Conservation (phyloP, 345 rosid genomes). For the Lepidium didymum region DNA sequence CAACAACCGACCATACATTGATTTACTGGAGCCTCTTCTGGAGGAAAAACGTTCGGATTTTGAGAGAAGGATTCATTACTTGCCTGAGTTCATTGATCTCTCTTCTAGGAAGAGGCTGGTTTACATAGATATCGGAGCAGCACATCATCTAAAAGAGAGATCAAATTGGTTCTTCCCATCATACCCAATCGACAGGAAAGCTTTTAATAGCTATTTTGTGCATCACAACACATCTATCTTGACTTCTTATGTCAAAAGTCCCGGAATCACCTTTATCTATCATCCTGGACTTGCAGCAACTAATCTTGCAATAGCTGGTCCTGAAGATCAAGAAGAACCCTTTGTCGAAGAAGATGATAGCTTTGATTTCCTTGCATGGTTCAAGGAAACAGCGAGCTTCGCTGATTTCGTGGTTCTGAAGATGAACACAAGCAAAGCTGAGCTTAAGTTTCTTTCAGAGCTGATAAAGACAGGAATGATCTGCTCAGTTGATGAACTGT, state of each 20-base stretch:
- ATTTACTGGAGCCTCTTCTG: conserved; percentile 54
- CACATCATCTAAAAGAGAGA: conserved; percentile 44
- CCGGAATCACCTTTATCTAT: conserved; percentile 71
- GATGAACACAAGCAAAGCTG: conserved; percentile 59
- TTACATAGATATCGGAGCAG: conserved; percentile 64
- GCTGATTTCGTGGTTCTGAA: conserved; percentile 78
- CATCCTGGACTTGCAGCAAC: conserved; percentile 63
- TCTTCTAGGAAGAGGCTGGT: conserved; percentile 45
- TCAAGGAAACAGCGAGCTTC: conserved; percentile 54
- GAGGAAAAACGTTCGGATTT: conserved; percentile 35
- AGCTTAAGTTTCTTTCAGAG: conserved; percentile 50
- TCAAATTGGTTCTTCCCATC: conserved; percentile 58
- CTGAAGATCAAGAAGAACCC: conserved; percentile 40
- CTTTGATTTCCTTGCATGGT: conserved; percentile 72
- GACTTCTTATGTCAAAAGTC: conserved; percentile 56
- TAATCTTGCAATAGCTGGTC: neutral
- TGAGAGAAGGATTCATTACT: conserved; percentile 41
- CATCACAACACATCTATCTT: conserved; percentile 73
- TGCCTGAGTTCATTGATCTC: conserved; percentile 55
- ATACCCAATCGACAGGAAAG: conserved; percentile 49
- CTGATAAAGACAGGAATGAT: conserved; percentile 59
- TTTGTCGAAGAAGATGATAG: conserved; percentile 46
- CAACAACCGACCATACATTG: conserved; percentile 40
- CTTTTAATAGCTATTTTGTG: conserved; percentile 62
- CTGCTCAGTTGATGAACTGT: conserved; percentile 73